Evolutionary conservation across 2,329 filamentous ascomycete species (phyloP).

Genomic region (Cladophialophora carrionii): DNA sequence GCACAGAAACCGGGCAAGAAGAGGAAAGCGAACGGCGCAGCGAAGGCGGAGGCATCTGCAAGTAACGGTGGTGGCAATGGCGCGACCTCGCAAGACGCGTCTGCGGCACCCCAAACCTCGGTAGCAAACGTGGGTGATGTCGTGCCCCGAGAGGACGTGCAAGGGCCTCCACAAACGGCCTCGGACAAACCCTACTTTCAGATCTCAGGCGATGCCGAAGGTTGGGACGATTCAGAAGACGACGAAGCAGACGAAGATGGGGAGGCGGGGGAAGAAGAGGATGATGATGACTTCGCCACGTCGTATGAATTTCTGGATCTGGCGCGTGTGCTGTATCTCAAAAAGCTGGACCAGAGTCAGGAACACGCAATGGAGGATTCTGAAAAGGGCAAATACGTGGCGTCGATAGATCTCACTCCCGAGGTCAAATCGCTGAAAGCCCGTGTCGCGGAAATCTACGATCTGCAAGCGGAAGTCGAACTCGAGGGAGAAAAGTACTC

Average conservation of each 20-base stretch:
- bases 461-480: slow-evolving; percentile 93
- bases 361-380: slow-evolving; percentile 43
- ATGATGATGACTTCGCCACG: slow-evolving; percentile 67
- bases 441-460: slow-evolving; percentile 87
- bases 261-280: slow-evolving; percentile 56
- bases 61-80: slow-evolving; percentile 11
- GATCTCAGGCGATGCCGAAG: slow-evolving; percentile 84
- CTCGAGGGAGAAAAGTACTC: slow-evolving; percentile 92
- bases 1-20: slow-evolving; percentile 49
- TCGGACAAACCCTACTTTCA: slow-evolving; percentile 80
- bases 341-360: slow-evolving; percentile 57
- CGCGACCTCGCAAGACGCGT: slow-evolving; percentile 19
- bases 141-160: slow-evolving; percentile 42
- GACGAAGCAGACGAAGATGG: slow-evolving; percentile 62
- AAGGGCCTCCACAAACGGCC: slow-evolving; percentile 40
- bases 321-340: slow-evolving; percentile 61
- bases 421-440: slow-evolving; percentile 70
- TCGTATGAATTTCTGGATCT: slow-evolving; percentile 67
- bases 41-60: slow-evolving; percentile 21
- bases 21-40: slow-evolving; percentile 41
- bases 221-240: slow-evolving; percentile 82
- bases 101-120: slow-evolving; percentile 11
- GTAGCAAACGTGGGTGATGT: slow-evolving; percentile 51
- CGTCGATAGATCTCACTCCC: slow-evolving; percentile 41
- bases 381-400: slow-evolving; percentile 50